A percentile compares a stretch with the other conserved stretches of the same genome.
Evolutionary conservation across 495 filamentous ascomycete species (phyloP).

Genomic region (Penicillium cosmopolitanum): DNA sequence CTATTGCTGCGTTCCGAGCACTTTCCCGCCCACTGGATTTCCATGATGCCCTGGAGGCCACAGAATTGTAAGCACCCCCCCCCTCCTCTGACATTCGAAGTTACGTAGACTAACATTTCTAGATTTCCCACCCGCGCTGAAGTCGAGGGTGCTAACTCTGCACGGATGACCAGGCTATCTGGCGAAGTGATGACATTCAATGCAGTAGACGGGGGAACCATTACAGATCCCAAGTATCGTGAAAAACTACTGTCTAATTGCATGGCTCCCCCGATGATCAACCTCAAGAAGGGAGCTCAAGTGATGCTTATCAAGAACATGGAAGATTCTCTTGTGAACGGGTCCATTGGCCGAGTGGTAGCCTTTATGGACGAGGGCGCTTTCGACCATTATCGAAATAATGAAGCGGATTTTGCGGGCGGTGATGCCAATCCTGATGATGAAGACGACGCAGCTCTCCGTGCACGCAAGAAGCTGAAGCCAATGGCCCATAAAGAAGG

Average conservation of each 20-base stretch:
- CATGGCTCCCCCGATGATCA: constrained; percentile 81
- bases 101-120: constrained; percentile 34
- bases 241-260: constrained; percentile 83
- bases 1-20: constrained; percentile 69
- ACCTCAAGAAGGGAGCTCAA: constrained; percentile 88
- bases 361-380: constrained; percentile 83
- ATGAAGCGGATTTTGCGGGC: constrained; percentile 56
- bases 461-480: constrained; percentile 54
- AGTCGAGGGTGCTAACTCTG: constrained; percentile 83
- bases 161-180: constrained; percentile 69
- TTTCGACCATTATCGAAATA: constrained; percentile 66
- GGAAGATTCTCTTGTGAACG: constrained; percentile 92
- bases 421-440: constrained; percentile 40
- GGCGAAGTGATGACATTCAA: constrained; percentile 71
- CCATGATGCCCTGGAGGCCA: constrained; percentile 80
- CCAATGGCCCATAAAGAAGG: constrained; percentile 43
- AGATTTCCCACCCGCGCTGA: constrained; percentile 90
- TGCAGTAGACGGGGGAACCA: constrained; percentile 74
- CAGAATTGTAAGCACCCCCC: constrained; percentile 69
- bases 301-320: constrained; percentile 99
- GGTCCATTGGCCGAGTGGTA: constrained; percentile 82
- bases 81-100: constrained; percentile 17
- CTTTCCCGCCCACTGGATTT: constrained; percentile 72
- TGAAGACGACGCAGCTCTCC: constrained; percentile 47
- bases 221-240: constrained; percentile 64